Conservation (phyloP, 2,329 filamentous ascomycete genomes). For the Botrytis hyacinthi region DNA sequence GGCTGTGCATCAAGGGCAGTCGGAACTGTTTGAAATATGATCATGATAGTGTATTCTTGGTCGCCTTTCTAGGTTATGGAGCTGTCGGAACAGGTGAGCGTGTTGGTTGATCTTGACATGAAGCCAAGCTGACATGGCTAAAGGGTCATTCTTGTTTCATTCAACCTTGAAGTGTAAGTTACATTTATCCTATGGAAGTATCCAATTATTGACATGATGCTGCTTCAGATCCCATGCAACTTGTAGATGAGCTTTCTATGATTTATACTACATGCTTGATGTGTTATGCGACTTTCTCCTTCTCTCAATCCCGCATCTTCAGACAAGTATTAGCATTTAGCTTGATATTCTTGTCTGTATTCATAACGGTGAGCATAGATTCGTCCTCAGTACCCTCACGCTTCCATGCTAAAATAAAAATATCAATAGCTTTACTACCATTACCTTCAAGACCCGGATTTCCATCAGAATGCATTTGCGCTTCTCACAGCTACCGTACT, state of each 20-base stretch:
- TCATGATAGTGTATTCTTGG: slow-evolving; percentile 73
- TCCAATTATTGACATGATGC: not conserved
- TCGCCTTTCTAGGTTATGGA: slow-evolving; percentile 53
- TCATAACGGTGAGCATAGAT: slow-evolving; percentile 51
- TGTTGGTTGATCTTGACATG: not conserved
- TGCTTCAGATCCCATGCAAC: slow-evolving; percentile 62
- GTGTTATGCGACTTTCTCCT: slow-evolving; percentile 67
- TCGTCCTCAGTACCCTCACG: not conserved
- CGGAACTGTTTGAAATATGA: slow-evolving; percentile 67
- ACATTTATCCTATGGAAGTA: not conserved
- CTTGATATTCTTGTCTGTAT: slow-evolving; percentile 51
- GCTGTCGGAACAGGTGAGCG: slow-evolving; percentile 41
- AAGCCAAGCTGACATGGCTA: not conserved
- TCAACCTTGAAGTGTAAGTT: slow-evolving; percentile 43
- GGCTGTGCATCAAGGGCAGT: slow-evolving; percentile 72
- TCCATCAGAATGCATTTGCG: slow-evolving; percentile 72
- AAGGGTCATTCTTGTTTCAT: slow-evolving; percentile 41
- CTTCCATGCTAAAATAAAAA: not conserved
- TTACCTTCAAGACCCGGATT: slow-evolving; percentile 68
- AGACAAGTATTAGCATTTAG: slow-evolving; percentile 50
- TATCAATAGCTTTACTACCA: slow-evolving; percentile 59
- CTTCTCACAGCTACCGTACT: slow-evolving; percentile 60
- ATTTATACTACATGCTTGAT: slow-evolving; percentile 71
- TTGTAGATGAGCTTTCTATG: slow-evolving; percentile 69
- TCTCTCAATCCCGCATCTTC: slow-evolving; percentile 49